Base-by-base conservation (phyloP, 1,284 basidiomycete genomes). In the Wallemia hederae region DNA sequence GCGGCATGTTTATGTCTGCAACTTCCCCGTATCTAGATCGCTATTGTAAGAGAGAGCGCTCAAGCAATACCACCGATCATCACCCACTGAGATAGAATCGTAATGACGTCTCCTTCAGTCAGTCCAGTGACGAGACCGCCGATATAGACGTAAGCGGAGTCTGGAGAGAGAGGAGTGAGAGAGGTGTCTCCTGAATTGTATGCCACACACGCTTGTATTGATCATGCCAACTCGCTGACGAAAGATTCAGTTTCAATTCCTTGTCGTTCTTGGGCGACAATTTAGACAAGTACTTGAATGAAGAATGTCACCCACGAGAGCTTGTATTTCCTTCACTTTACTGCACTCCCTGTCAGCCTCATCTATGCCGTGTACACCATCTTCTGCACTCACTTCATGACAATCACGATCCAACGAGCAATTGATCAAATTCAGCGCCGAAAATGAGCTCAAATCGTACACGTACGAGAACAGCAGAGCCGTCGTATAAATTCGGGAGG, bases 41-140 rank as follows among this genome's bases (percentile, higher is more conserved):
- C 19, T 15, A 27, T 26, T n/a, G 28, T n/a, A 19, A 1, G n/a
- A 28, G 22, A 15, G 33, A 56, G 24, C 2, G 55, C 24, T 29
- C 24, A 49, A 7, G 25, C 17, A 2, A 29, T 2, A 58, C 19
- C 29, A 22, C 59, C 22, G 7, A 15, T 59, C 39, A 33, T 62
- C 61, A 74, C 85, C 70, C 67, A 91, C 85, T 99, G 94, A 15
- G 91, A 97, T 72, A 97, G 92, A 65, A 98, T 90, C 19, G 90
- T 81, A 65, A 98, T 85, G 25, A 98, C 88, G 70, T 99, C 94
- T 63, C 94, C 94, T 72, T 99, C 94, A 1, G 92, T 96, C 60
- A 98, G 74, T 63, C 89, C 87, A 65, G 75, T 78, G 63, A 82
- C 74, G 24, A 96, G 76, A 26, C 90, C 89, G 58, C 92, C 91